phyloP scores from a whole-genome alignment of 1,284 basidiomycete genomes.

The Ceratobasidium sp. region DNA sequence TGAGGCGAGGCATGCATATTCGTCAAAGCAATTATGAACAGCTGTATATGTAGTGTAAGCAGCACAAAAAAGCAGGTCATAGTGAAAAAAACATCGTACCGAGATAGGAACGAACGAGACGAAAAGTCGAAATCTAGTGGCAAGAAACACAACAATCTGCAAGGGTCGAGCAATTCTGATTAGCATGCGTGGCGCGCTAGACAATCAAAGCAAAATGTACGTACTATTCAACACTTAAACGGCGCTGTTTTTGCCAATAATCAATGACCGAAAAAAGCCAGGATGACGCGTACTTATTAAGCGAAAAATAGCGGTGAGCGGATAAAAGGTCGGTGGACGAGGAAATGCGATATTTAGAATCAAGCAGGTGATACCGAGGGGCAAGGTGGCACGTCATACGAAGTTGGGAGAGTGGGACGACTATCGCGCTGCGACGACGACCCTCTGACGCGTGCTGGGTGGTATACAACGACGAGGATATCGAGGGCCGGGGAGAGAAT shows the following conservation, averaged over 20 bases:
- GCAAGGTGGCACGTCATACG: constrained; percentile 1
- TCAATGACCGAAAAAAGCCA: constrained; percentile 1
- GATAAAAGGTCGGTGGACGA: not conserved
- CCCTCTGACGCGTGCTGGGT: not conserved
- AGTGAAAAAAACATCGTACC: too few species aligned
- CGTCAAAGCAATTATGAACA: too few species aligned
- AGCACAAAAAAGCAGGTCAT: too few species aligned
- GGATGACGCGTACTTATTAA: not conserved
- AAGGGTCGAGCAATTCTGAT: too few species aligned
- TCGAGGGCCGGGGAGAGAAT: not conserved
- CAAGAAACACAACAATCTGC: too few species aligned
- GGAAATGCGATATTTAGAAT: not conserved
- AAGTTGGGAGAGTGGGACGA: not conserved
- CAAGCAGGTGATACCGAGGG: not conserved
- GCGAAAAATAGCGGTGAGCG: not conserved
- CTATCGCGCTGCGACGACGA: not conserved
- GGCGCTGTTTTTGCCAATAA: not conserved
- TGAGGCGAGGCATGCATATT: too few species aligned
- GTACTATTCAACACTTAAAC: not conserved
- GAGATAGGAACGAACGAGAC: too few species aligned
- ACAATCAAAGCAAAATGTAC: not conserved
- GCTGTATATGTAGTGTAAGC: too few species aligned
- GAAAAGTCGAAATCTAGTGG: too few species aligned
- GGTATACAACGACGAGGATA: not conserved
- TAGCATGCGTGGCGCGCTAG: too few species aligned